Evolutionary conservation across 1,284 basidiomycete species (phyloP).

Genomic region (Neonothopanus nambi): DNA sequence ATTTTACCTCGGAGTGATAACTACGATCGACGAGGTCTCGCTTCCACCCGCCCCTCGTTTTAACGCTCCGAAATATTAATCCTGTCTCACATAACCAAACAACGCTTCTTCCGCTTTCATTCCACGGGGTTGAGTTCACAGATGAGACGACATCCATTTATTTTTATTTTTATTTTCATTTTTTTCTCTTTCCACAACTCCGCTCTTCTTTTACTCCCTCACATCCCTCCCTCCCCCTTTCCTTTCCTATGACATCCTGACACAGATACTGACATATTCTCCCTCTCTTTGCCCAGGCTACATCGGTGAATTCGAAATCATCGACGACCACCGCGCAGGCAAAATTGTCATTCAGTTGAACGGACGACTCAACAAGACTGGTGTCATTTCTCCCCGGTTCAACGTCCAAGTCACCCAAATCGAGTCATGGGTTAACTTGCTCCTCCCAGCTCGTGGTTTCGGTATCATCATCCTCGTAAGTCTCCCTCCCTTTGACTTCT

Average conservation of each 20-base stretch:
- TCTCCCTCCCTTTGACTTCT: constrained; percentile 15
- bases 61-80: constrained; percentile 69
- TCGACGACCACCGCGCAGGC: constrained; percentile 98
- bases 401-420: constrained; percentile 94
- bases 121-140: constrained; percentile 54
- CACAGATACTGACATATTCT: constrained; percentile 14
- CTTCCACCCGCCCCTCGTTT: constrained; percentile 65
- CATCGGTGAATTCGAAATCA: constrained; percentile 99
- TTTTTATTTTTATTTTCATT: constrained; percentile 12
- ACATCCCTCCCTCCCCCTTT: background rate
- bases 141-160: constrained; percentile 47
- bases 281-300: constrained; percentile 63
- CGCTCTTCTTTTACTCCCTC: constrained; percentile 3
- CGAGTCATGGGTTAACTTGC: constrained; percentile 92
- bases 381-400: constrained; percentile 98
- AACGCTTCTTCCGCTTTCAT: constrained; percentile 35
- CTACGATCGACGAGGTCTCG: constrained; percentile 62
- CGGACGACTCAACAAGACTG: constrained; percentile 97
- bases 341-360: constrained; percentile 99
- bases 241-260: no score
- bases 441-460: constrained; percentile 94
- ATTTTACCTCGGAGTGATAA: constrained; percentile 61
- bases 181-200: background rate
- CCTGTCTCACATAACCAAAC: constrained; percentile 52
- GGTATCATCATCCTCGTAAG: constrained; percentile 91